Conservation (phyloP, 352 stramenopile genomes). For the Pythium aquatile region DNA sequence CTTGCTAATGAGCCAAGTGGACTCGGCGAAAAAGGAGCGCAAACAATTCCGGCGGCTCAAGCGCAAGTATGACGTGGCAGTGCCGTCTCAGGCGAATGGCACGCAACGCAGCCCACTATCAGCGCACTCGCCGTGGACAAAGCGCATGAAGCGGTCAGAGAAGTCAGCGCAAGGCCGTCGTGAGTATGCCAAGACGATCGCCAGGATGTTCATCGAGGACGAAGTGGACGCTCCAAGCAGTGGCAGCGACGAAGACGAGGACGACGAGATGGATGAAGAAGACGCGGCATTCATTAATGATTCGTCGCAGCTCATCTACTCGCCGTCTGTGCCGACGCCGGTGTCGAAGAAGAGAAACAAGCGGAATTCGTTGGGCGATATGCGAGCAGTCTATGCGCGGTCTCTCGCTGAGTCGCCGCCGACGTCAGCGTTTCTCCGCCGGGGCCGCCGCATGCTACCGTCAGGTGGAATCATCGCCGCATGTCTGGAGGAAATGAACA, state of each 20-base stretch:
- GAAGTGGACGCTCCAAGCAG: conserved; percentile 53
- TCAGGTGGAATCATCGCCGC: conserved; percentile 59
- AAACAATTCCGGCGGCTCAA: conserved; percentile 66
- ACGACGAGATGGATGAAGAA: conserved; percentile 52
- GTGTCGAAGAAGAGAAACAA: conserved; percentile 22
- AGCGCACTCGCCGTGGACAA: conserved; percentile 51
- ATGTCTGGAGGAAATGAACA: conserved; percentile 44
- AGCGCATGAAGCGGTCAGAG: conserved; percentile 57
- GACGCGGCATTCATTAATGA: conserved; percentile 84
- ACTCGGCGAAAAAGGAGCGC: conserved; percentile 55
- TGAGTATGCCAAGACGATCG: conserved; percentile 19
- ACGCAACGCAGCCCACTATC: background rate
- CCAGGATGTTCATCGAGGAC: conserved; percentile 68
- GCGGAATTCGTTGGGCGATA: conserved; percentile 40
- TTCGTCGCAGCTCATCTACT: conserved; percentile 81
- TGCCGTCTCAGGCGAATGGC: background rate
- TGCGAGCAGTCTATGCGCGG: conserved; percentile 76
- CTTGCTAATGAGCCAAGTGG: conserved; percentile 47
- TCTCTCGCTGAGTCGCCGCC: conserved; percentile 63
- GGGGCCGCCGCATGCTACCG: conserved; percentile 41
- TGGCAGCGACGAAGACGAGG: conserved; percentile 55
- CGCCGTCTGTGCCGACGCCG: conserved; percentile 30
- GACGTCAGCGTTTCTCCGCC: conserved; percentile 35
- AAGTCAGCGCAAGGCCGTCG: conserved; percentile 25
- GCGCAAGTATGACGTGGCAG: conserved; percentile 53